Percentiles rank a stretch among this genome's conserved stretches.
These are phyloP conservation scores for Penicillium canariense DNA, from an alignment of 495 filamentous ascomycete genomes.

Conservation along the genomic window DNA sequence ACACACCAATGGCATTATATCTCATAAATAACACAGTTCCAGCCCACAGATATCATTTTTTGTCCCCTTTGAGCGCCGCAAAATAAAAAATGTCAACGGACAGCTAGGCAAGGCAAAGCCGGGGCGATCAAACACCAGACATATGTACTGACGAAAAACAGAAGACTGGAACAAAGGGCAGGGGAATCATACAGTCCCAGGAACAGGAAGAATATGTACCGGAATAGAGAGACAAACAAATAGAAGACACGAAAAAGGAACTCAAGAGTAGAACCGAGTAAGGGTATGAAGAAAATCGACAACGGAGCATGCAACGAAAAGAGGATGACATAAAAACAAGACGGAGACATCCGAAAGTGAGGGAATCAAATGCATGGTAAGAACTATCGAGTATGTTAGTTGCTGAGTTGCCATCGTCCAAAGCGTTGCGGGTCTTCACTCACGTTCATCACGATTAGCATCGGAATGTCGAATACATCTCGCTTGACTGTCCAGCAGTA, in stretches of 20 bases:
- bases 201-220: conserved; percentile 24
- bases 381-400: conserved; percentile 32
- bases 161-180: conserved; percentile 4
- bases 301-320: conserved; percentile 9
- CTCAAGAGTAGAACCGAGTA: conserved; percentile 8
- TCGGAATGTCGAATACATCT: conserved; percentile 97
- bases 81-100: conserved; percentile 12
- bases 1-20: conserved; percentile 23
- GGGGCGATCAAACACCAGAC: conserved; percentile 8
- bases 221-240: conserved; percentile 14
- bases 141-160: conserved; percentile 22
- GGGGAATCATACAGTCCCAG: conserved; percentile 34
- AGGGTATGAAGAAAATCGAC: conserved; percentile 22
- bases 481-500: conserved; percentile 96
- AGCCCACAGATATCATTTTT: conserved; percentile 28
- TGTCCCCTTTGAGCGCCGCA: conserved; percentile 27
- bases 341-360: neutral
- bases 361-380: conserved; percentile 46
- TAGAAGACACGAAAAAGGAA: conserved; percentile 4
- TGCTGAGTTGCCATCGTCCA: neutral
- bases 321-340: conserved; percentile 3
- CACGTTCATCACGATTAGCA: conserved; percentile 97
- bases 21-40: conserved; percentile 21
- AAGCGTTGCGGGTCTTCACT: conserved; percentile 38
- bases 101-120: conserved; percentile 10